Conservation (phyloP, 352 stramenopile species). For the Phytophthora brassicae region DNA sequence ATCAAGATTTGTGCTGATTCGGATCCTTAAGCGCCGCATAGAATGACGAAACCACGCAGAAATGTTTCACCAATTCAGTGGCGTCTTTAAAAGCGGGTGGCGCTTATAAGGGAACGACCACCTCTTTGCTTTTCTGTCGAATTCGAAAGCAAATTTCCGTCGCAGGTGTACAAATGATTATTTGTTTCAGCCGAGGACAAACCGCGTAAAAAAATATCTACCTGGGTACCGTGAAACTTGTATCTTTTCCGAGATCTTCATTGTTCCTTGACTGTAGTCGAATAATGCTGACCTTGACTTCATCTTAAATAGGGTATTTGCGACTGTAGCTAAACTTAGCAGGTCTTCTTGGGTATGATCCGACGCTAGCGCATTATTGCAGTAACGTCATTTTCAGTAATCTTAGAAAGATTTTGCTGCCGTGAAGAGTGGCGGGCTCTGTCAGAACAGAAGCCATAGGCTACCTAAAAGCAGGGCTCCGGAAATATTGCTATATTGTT, state of each 20-base stretch:
- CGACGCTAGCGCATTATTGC: too few relatives aligned
- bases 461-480: too few relatives aligned
- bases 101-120: background rate
- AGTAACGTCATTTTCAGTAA: too few relatives aligned
- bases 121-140: background rate
- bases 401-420: too few relatives aligned
- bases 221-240: background rate
- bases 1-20: background rate
- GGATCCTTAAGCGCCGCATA: background rate
- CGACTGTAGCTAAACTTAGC: background rate
- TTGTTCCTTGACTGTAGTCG: background rate
- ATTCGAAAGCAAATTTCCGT: conserved; percentile 1
- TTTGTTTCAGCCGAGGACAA: background rate
- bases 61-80: background rate
- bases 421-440: background rate
- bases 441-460: background rate
- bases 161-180: background rate
- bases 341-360: too few relatives aligned
- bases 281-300: background rate
- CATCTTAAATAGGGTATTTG: background rate
- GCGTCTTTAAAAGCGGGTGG: background rate
- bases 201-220: conserved; percentile 1
- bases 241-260: conserved; percentile 1
- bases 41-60: background rate
- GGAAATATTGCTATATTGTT: too few relatives aligned